Percentiles rank a stretch among this genome's conserved stretches.
Evolutionary conservation across 352 stramenopile species (phyloP).

Genomic region (Phytophthora kernoviae): DNA sequence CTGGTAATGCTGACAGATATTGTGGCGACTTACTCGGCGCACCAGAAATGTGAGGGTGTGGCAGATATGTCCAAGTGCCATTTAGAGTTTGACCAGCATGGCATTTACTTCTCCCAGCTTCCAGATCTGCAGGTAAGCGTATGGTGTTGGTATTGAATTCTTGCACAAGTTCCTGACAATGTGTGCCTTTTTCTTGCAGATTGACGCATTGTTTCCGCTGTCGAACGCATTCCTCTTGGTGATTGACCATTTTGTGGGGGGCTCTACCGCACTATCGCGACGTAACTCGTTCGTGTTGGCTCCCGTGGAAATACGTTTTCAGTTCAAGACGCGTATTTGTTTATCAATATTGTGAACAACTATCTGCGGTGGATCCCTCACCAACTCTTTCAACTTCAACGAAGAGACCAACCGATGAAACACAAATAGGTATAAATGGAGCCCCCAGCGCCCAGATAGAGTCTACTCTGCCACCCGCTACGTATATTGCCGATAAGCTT

Average conservation of each 20-base stretch:
- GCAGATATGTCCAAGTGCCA: conserved; percentile 83
- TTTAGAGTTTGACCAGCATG: conserved; percentile 77
- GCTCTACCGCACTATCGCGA: conserved; percentile 46
- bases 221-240: conserved; percentile 85
- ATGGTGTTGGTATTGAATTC: neutral
- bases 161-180: neutral
- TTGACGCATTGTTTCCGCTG: conserved; percentile 84
- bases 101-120: conserved; percentile 86
- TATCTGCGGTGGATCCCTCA: conserved; percentile 65
- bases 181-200: conserved; percentile 38
- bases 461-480: conserved; percentile 1
- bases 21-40: conserved; percentile 65
- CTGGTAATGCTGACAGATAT: conserved; percentile 79
- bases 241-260: conserved; percentile 83
- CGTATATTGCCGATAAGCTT: conserved; percentile 79
- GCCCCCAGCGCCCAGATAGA: conserved; percentile 4
- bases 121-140: conserved; percentile 75
- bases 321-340: conserved; percentile 84
- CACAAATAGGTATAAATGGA: conserved; percentile 9
- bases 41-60: conserved; percentile 54
- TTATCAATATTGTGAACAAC: conserved; percentile 87
- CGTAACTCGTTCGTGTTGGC: conserved; percentile 83
- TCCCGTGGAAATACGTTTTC: conserved; percentile 87
- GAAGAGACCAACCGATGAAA: conserved; percentile 9
- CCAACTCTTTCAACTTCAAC: conserved; percentile 16